A percentile compares a stretch with the other conserved stretches of the same genome.
These are phyloP conservation scores for Colletotrichum sp. DNA, from an alignment of 2,329 filamentous ascomycete genomes.

Conservation along the genomic window DNA sequence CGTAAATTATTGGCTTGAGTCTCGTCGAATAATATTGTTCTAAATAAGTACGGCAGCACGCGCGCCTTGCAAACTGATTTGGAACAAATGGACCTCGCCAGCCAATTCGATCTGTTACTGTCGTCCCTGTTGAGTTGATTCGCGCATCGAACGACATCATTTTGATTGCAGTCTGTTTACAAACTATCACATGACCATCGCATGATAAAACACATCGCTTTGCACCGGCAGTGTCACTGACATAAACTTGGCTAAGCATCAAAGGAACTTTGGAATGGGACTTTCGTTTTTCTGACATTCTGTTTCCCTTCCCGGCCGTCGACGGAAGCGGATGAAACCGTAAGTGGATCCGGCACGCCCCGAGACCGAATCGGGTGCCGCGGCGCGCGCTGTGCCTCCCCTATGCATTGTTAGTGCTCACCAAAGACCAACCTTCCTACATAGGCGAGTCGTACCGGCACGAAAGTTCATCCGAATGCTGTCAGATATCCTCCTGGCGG, in stretches of 20 bases:
- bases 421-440: background rate
- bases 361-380: background rate
- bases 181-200: background rate
- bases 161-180: background rate
- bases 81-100: background rate
- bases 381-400: background rate
- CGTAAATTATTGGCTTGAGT: background rate
- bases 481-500: background rate
- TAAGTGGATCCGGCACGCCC: background rate
- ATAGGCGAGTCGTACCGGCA: background rate
- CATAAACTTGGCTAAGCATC: background rate
- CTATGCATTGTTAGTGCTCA: background rate
- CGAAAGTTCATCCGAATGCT: background rate
- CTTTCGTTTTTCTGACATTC: background rate
- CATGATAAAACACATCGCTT: background rate
- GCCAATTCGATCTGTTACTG: background rate
- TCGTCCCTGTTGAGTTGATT: background rate
- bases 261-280: background rate
- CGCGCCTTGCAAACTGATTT: background rate
- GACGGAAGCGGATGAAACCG: background rate
- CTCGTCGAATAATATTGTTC: background rate
- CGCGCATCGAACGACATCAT: background rate
- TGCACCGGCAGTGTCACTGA: background rate
- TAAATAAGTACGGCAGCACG: accelerated
- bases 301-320: background rate